phyloP scores from a whole-genome alignment of 106 monocot genomes.

The Allium fistulosum region DNA sequence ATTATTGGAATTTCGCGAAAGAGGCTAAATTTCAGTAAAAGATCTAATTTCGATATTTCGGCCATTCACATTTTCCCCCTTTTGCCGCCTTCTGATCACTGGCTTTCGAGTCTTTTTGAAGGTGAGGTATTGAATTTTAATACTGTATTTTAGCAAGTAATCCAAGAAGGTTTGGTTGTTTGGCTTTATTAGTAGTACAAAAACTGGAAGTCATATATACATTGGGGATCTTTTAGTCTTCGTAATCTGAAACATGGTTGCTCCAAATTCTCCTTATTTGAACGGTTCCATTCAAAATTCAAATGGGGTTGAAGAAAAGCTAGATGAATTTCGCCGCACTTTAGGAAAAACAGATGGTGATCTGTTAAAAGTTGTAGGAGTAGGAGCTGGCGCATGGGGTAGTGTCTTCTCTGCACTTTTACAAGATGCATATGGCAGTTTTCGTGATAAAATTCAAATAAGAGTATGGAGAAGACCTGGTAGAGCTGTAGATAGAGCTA shows the following conservation, averaged over 20 bases:
- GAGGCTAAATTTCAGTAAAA: neutral
- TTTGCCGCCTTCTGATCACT: neutral
- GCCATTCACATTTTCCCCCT: neutral
- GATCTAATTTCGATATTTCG: neutral
- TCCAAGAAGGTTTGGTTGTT: neutral
- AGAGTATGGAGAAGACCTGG: slow-evolving; percentile 75
- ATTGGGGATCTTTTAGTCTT: neutral
- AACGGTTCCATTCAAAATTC: slow-evolving; percentile 40
- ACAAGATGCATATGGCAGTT: slow-evolving; percentile 69
- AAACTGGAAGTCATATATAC: neutral
- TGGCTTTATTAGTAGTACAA: neutral
- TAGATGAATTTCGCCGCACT: slow-evolving; percentile 63
- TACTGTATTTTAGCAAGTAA: neutral
- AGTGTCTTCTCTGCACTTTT: slow-evolving; percentile 71
- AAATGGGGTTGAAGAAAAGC: slow-evolving; percentile 59
- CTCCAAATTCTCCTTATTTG: slow-evolving; percentile 1
- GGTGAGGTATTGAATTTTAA: neutral
- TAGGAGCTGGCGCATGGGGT: slow-evolving; percentile 93
- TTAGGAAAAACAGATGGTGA: slow-evolving; percentile 68
- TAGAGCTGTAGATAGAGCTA: slow-evolving; percentile 55
- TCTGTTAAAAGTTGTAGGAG: slow-evolving; percentile 59
- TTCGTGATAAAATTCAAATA: slow-evolving; percentile 71
- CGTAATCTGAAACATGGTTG: neutral
- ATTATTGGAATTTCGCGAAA: neutral
- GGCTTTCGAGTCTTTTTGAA: neutral